Conservation (phyloP, 768 basidiomycete species). For the Tylopilus cervinicoccineus region DNA sequence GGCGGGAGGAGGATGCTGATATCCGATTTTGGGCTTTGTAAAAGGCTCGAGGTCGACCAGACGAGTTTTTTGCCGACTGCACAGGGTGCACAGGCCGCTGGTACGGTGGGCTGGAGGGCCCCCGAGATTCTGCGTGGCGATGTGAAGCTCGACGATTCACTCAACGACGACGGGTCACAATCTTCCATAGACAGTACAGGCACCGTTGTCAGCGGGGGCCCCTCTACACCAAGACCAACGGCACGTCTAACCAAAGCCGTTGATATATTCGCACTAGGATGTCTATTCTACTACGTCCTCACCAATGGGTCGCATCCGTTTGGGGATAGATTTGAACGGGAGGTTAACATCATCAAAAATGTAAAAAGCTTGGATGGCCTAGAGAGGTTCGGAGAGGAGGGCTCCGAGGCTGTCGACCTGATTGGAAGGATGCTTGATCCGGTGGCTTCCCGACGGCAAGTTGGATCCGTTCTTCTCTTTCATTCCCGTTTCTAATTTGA, state of each 20-base stretch:
- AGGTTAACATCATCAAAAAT: conserved; percentile 89
- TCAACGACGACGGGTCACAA: conserved; percentile 59
- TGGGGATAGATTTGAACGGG: conserved; percentile 89
- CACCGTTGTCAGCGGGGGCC: conserved; percentile 35
- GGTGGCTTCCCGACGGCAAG: conserved; percentile 72
- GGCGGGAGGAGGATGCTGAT: conserved; percentile 77
- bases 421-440: conserved; percentile 76
- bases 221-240: conserved; percentile 28
- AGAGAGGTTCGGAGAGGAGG: conserved; percentile 87
- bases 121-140: conserved; percentile 95
- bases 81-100: conserved; percentile 84
- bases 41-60: conserved; percentile 92
- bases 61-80: conserved; percentile 93
- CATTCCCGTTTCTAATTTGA: conserved; percentile 2
- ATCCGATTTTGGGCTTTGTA: conserved; percentile 96
- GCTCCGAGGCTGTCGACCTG: conserved; percentile 82
- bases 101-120: conserved; percentile 96
- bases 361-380: conserved; percentile 65
- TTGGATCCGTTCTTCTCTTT: conserved; percentile 6
- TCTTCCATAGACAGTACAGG: conserved; percentile 64
- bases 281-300: conserved; percentile 90
- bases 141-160: conserved; percentile 81
- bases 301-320: conserved; percentile 91
- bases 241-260: conserved; percentile 89
- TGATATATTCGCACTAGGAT: conserved; percentile 95